Percentiles rank a stretch among this genome's conserved stretches.
Conservation (phyloP, 139 green algal genomes). For the Parachlorella kessleri region DNA sequence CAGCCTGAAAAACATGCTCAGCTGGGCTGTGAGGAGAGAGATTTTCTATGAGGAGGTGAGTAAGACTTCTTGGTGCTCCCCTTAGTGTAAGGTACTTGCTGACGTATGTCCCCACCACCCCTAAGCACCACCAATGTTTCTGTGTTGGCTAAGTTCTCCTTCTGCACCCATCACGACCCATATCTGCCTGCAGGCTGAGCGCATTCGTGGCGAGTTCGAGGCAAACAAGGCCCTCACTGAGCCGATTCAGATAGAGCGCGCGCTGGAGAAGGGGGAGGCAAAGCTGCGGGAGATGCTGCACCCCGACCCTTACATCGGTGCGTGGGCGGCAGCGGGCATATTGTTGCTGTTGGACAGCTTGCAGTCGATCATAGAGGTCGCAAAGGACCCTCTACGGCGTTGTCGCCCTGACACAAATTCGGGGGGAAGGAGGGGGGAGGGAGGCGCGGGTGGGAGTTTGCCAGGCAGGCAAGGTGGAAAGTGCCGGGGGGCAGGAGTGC, state of each 20-base stretch:
- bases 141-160: too few relatives aligned
- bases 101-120: too few relatives aligned
- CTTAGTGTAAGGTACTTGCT: too few relatives aligned
- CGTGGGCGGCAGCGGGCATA: background rate
- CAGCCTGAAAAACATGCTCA: constrained; percentile 53
- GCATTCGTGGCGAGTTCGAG: constrained; percentile 39
- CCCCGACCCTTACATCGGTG: constrained; percentile 63
- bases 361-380: background rate
- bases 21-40: constrained; percentile 56
- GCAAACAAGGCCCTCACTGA: constrained; percentile 26
- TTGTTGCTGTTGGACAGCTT: background rate
- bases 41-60: constrained; percentile 54
- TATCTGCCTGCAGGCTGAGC: constrained; percentile 20
- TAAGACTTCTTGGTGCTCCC: too few relatives aligned
- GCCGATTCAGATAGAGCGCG: constrained; percentile 26
- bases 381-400: too few relatives aligned
- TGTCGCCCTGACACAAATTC: background rate
- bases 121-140: too few relatives aligned
- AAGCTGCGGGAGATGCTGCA: constrained; percentile 41
- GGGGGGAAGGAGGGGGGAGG: too few relatives aligned
- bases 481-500: too few relatives aligned
- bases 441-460: too few relatives aligned
- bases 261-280: constrained; percentile 41
- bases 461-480: too few relatives aligned
- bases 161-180: background rate